Base-by-base conservation (phyloP, 768 basidiomycete species). In the Tylopilus vinaceipallidus region DNA sequence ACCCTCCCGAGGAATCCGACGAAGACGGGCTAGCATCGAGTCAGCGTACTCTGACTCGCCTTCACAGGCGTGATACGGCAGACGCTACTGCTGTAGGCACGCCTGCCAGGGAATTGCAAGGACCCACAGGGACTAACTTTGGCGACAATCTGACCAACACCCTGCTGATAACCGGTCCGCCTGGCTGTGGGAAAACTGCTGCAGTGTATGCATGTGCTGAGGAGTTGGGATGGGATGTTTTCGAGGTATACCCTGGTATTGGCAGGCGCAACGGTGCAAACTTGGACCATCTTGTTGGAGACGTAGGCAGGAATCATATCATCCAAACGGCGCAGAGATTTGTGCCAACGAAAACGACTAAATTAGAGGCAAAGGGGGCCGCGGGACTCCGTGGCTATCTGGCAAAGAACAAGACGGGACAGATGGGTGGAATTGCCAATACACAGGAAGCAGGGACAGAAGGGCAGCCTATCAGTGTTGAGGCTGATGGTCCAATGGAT, bases 161-260 rank as follows among this genome's bases (percentile, higher is more conserved):
- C 0, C 88, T 98, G 42, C 72, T 99, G 13, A 77, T 99, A 34
- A 65, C 73, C 36, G 97, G 97, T 1, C 93, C 92, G 1, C 70
- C 78, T 27, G 95, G 95, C 11, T 76, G 76, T 45, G 97, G 97
- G 27, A 99, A 99, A 72, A 95, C 93, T 6, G 85, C 91, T 2
- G 80, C 91, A 19, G 87, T 97, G 2, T 94, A 97, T 68, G 94
- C 95, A 0, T 95, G 93, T 62, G 92, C 94, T 5, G 82, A 84
- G 46, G 95, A 99, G 69, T 75, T 99, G 29, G 91, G 86, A 13
- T 99, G 91, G 91, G 91, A 95, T 42, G 83, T 98, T 12, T 97
- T 98, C 61, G 97, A 99, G 66, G 93, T 98, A 12, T 88, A 94
- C 70, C 91, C 97, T 22, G 97, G 97, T 3, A 84, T 95, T 44